Conservation (phyloP, 2,329 filamentous ascomycete species). For the Aspergillus japonicus region DNA sequence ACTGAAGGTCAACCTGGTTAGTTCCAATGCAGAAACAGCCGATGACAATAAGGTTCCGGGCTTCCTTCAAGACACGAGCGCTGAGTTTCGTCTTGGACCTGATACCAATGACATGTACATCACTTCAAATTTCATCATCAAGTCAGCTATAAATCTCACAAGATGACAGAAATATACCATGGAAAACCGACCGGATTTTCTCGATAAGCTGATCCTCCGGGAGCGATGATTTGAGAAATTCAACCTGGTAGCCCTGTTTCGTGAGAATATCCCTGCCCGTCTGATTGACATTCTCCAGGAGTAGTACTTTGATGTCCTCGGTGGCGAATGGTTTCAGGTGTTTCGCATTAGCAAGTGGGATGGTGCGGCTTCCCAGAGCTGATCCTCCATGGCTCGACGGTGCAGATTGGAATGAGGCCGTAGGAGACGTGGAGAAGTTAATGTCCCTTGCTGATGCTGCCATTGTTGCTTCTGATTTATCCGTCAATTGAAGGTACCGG, state of each 20-base stretch:
- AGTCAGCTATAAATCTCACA: slow-evolving; percentile 14
- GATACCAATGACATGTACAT: slow-evolving; percentile 96
- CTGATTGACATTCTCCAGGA: slow-evolving; percentile 94
- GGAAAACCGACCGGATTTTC: slow-evolving; percentile 74
- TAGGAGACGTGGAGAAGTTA: slow-evolving; percentile 72
- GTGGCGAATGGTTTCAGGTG: slow-evolving; percentile 93
- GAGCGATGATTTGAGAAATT: slow-evolving; percentile 82
- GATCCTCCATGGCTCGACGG: slow-evolving; percentile 61
- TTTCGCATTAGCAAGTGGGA: slow-evolving; percentile 57
- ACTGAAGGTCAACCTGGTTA: slow-evolving; percentile 53
- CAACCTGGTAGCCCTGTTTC: slow-evolving; percentile 92
- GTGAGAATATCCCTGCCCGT: slow-evolving; percentile 80
- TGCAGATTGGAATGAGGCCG: slow-evolving; percentile 71
- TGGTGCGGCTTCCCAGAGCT: slow-evolving; percentile 42
- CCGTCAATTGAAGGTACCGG: not conserved
- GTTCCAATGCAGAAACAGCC: slow-evolving; percentile 99
- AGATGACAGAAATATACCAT: not conserved
- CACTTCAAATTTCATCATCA: slow-evolving; percentile 50
- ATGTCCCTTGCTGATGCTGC: slow-evolving; percentile 38
- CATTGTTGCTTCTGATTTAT: slow-evolving; percentile 11
- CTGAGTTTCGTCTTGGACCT: slow-evolving; percentile 96
- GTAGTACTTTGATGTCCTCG: slow-evolving; percentile 91
- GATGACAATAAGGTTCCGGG: slow-evolving; percentile 91
- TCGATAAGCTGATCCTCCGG: slow-evolving; percentile 92
- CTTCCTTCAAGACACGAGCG: slow-evolving; percentile 77